Evolutionary conservation across 225 moss, liverwort and hornwort species (phyloP), one percentile per base, ranked within the genome.

Genomic region (Lunularia cruciata): DNA sequence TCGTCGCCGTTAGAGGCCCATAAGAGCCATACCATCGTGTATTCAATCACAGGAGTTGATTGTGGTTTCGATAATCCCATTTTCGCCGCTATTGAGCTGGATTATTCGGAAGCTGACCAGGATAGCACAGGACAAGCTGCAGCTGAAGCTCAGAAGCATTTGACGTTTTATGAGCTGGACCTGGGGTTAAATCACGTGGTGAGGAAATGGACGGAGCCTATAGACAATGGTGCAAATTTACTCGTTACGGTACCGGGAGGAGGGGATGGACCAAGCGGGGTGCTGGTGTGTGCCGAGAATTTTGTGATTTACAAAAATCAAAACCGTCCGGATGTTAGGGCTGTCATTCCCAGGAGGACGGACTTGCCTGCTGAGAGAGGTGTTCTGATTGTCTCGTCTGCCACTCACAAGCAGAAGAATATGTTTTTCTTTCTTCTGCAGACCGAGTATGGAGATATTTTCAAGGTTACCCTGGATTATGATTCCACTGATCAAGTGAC

Each of bases 1-100:
- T 98, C 95, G 54, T 95, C 76, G 40, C 77, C 76, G 57, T 67
- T 81, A 70, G 98, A 98, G 71, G 96, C 96, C 52, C 96, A 98
- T 51, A 98, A 98, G 68, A 90, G 92, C 57, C 96, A 98, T 60
- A 98, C 96, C 0, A 98, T 98, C 49, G 96, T 98, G 36, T 98
- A 91, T 30, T 98, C 96, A 2, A 86, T 98, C 37, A 90, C 90
- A 3, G 96, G 96, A 23, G 96, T 98, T 3, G 96, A 98, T 75
- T 98, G 96, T 32, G 96, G 96, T 33, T 98, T 98, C 45, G 96
- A 98, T 64, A 98, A 98, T 72, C 96, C 96, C 67, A 93, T 98
- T 54, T 98, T 98, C 68, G 96, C 96, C 13, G 96, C 96, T 40
- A 98, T 98, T 46, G 96, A 98, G 86, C 47, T 92, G 75, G 89